Base-by-base conservation (phyloP, 208 protist species). In the Plasmodiophora brassicae region DNA sequence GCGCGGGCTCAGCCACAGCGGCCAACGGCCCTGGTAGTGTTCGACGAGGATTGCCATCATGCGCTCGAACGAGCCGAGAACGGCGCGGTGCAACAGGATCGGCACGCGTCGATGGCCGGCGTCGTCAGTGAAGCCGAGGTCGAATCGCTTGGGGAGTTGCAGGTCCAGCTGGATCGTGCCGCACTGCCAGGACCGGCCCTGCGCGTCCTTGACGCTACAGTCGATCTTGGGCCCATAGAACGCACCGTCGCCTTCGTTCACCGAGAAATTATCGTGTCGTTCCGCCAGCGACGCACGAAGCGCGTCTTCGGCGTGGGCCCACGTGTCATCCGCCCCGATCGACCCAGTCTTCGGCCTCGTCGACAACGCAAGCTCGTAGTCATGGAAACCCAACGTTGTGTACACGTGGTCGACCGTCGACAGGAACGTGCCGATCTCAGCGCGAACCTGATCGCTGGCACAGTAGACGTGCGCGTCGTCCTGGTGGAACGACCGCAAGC, bases 191-290 rank as follows among this genome's bases (percentile, higher is more conserved):
- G 91, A 89, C 43, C 97, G 94, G 38, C 94, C 65, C 0, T 93
- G 35, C 22, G 89, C 87, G 54, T 94, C 98, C 60, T 93, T 92
- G 50, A 99, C 93, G 1, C 96, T 92, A 86, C 99, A 97, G 92
- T 99, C 98, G 90, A 99, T 99, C 94, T 99, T 99, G 83, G 98
- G 98, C 54, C 98, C 98, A 89, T 99, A 99, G 93, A 99, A 99
- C 60, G 98, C 98, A 90, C 98, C 98, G 91, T 99, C 98, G 28
- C 98, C 98, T 54, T 91, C 92, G 93, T 99, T 99, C 83, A 99
- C 91, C 50, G 92, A 90, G 97, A 97, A 99, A 8, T 5, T 5
- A 44, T 32, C 5, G n/a, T 32, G 32, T n/a, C 32, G 20, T 5
- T 8, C 65, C 32, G 10, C 14, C n/a, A 78, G 65, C 10, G 14